A percentile compares a stretch with the other conserved stretches of the same genome.
Conservation (phyloP, 495 filamentous ascomycete genomes). For the Neurospora hispaniola region DNA sequence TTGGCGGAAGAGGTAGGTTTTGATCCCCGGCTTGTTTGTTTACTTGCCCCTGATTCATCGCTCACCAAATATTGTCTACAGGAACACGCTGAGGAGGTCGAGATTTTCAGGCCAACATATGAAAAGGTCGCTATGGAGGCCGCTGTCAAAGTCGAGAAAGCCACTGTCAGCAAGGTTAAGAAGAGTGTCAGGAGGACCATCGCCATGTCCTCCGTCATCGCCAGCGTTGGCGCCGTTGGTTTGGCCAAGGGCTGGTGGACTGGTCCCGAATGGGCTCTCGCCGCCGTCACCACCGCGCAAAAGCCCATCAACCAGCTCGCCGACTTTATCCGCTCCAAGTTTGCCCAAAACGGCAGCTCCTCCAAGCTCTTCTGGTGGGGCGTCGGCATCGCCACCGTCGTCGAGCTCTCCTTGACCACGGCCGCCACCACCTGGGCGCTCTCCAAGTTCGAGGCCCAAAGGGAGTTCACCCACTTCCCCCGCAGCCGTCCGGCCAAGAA, state of each 20-base stretch:
- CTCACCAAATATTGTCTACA: not conserved
- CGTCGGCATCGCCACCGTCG: slow-evolving; percentile 9
- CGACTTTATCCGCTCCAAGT: not conserved
- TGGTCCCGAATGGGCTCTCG: not conserved
- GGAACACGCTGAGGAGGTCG: slow-evolving; percentile 5
- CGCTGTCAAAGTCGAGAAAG: slow-evolving; percentile 7
- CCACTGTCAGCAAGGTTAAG: not conserved
- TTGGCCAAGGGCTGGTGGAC: slow-evolving; percentile 6
- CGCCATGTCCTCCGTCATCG: slow-evolving; percentile 16
- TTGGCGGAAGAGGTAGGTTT: slow-evolving; percentile 10
- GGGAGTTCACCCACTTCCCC: slow-evolving; percentile 11
- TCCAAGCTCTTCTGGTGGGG: slow-evolving; percentile 17
- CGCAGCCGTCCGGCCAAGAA: not conserved
- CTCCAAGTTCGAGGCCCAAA: slow-evolving; percentile 11
- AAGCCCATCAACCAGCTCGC: not conserved
- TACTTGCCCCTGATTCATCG: not conserved
- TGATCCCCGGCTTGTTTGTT: not conserved
- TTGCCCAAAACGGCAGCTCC: slow-evolving; percentile 5
- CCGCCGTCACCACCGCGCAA: not conserved
- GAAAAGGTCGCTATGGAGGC: slow-evolving; percentile 6
- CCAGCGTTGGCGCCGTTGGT: slow-evolving; percentile 7
- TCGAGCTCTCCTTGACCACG: slow-evolving; percentile 3
- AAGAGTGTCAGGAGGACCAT: slow-evolving; percentile 28
- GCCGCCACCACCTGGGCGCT: slow-evolving; percentile 3
- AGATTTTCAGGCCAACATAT: slow-evolving; percentile 8